These are phyloP conservation scores for Citrus maxima DNA, from an alignment of 345 rosid species.

Conservation along the genomic window DNA sequence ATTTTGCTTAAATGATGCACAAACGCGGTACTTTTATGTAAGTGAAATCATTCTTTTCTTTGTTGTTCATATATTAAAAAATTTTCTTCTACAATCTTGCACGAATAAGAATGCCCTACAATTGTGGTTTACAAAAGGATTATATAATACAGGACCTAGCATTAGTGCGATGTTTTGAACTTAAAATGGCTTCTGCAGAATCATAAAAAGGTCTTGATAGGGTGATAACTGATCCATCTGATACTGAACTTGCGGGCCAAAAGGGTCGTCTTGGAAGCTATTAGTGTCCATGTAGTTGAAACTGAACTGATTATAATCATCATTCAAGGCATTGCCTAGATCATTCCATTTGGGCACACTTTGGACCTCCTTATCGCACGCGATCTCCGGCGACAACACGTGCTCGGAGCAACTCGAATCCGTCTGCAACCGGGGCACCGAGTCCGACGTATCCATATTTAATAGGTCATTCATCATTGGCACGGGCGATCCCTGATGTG, in stretches of 20 bases:
- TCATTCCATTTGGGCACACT: constrained; percentile 48
- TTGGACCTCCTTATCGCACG: constrained; percentile 53
- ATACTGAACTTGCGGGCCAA: constrained; percentile 40
- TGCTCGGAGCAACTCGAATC: constrained; percentile 76
- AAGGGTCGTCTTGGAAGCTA: constrained; percentile 45
- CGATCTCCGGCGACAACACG: constrained; percentile 53
- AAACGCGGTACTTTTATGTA: too few species aligned
- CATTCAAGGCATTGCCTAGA: constrained; percentile 24
- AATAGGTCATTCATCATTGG: background rate
- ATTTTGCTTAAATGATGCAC: background rate
- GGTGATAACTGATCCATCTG: constrained; percentile 40
- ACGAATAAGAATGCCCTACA: constrained; percentile 19
- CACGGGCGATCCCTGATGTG: background rate
- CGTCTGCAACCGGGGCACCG: constrained; percentile 45
- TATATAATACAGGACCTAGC: too few species aligned
- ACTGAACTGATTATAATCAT: constrained; percentile 34
- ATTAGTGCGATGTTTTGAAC: background rate
- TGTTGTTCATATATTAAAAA: background rate
- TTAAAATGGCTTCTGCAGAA: constrained; percentile 26
- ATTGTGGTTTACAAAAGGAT: background rate
- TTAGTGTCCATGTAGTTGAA: constrained; percentile 28
- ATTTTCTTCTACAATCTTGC: background rate
- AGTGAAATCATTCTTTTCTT: background rate
- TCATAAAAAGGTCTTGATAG: constrained; percentile 33
- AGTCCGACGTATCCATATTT: constrained; percentile 53